Percentiles rank a stretch among this genome's conserved stretches.
Evolutionary conservation across 1,284 basidiomycete species (phyloP).

Genomic region (Hortiboletus rubellus): DNA sequence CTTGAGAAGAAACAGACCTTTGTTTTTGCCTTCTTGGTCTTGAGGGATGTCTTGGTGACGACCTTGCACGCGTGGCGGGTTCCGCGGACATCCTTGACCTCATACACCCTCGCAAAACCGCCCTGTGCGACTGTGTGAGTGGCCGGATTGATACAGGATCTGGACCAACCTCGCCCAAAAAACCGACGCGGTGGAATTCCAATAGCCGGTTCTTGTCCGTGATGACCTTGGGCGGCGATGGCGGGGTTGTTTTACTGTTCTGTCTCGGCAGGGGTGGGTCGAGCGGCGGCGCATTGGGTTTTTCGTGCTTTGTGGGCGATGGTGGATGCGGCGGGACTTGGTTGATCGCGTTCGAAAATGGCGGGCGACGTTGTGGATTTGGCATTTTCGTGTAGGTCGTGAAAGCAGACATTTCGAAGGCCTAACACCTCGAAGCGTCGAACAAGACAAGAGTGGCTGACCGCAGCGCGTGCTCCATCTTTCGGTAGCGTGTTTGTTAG

Average conservation of each 20-base stretch:
- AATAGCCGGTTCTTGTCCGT: slow-evolving; percentile 59
- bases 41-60: slow-evolving; percentile 79
- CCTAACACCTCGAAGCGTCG: slow-evolving; percentile 39
- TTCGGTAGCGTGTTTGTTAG: slow-evolving; percentile 30
- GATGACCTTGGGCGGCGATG: slow-evolving; percentile 80
- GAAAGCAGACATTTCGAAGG: slow-evolving; percentile 32
- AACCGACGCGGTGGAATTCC: slow-evolving; percentile 70
- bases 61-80: slow-evolving; percentile 83
- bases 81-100: slow-evolving; percentile 72
- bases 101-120: slow-evolving; percentile 89
- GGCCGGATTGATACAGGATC: background rate
- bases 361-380: slow-evolving; percentile 26
- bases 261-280: slow-evolving; percentile 70
- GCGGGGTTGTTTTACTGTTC: slow-evolving; percentile 78
- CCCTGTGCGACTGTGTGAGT: slow-evolving; percentile 51
- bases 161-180: slow-evolving; percentile 75
- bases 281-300: slow-evolving; percentile 35
- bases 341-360: slow-evolving; percentile 33
- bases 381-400: slow-evolving; percentile 20
- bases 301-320: slow-evolving; percentile 26
- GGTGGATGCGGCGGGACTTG: slow-evolving; percentile 16
- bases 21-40: slow-evolving; percentile 90
- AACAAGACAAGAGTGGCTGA: slow-evolving; percentile 20
- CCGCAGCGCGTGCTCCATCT: slow-evolving; percentile 17
- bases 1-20: slow-evolving; percentile 55